A percentile compares a stretch with the other conserved stretches of the same genome.
Conservation (phyloP, 1,284 basidiomycete genomes). For the Microbotryomycetes sp. region DNA sequence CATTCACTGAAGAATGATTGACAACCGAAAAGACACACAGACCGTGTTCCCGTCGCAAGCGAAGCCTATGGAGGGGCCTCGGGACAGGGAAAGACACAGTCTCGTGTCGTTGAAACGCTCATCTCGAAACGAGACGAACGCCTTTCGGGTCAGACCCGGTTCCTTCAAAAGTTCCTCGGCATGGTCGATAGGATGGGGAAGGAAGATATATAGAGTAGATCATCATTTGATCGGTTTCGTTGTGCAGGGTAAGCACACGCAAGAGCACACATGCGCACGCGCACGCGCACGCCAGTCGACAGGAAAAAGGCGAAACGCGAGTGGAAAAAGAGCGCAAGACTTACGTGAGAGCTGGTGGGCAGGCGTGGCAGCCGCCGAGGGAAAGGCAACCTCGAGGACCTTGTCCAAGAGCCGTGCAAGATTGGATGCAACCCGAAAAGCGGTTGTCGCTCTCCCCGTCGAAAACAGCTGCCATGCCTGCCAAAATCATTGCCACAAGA, state of each 20-base stretch:
- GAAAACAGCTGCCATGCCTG: too few species aligned
- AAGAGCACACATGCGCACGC: background rate
- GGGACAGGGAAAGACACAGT: background rate
- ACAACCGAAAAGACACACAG: background rate
- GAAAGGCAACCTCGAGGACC: too few species aligned
- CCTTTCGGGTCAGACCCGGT: background rate
- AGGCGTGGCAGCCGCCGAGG: too few species aligned
- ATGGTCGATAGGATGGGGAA: slow-evolving; percentile 5
- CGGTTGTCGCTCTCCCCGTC: too few species aligned
- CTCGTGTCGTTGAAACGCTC: too few species aligned
- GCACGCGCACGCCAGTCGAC: background rate
- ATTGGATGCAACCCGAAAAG: too few species aligned
- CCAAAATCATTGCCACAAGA: too few species aligned
- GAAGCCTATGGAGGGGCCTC: background rate
- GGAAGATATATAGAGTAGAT: background rate
- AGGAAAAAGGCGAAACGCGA: too few species aligned
- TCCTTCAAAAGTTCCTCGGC: slow-evolving; percentile 1
- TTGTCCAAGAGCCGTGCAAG: too few species aligned
- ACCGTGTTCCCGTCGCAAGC: background rate
- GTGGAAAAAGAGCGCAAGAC: background rate
- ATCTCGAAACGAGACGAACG: too few species aligned
- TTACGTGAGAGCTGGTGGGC: background rate
- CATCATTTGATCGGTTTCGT: background rate
- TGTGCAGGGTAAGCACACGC: background rate
- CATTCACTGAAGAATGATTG: background rate